phyloP scores from a whole-genome alignment of 2,329 filamentous ascomycete genomes.

The Microsporum audouinii region DNA sequence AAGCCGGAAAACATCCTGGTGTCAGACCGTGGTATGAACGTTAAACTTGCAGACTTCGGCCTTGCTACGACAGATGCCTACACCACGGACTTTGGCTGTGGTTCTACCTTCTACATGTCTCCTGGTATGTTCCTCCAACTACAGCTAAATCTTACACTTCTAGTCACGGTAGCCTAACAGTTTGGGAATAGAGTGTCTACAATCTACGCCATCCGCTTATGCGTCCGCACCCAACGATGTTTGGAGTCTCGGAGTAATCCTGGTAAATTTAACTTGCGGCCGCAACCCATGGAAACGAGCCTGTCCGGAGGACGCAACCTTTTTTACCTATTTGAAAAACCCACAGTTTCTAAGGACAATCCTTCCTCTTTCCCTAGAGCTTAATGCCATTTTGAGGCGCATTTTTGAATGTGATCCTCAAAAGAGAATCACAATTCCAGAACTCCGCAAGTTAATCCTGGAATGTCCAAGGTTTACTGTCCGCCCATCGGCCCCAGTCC shows the following conservation, averaged over 20 bases:
- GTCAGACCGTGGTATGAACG: constrained; percentile 72
- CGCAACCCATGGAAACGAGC: constrained; percentile 99
- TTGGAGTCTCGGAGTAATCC: constrained; percentile 95
- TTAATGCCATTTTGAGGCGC: constrained; percentile 74
- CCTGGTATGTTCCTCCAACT: constrained; percentile 57
- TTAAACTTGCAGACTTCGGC: constrained; percentile 96
- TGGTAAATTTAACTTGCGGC: constrained; percentile 94
- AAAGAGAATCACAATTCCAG: constrained; percentile 67
- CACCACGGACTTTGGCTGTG: constrained; percentile 92
- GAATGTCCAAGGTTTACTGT: constrained; percentile 62
- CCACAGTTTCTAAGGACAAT: constrained; percentile 84
- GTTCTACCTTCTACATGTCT: constrained; percentile 98
- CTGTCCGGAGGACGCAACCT: constrained; percentile 84
- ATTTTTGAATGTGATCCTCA: constrained; percentile 81
- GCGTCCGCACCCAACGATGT: constrained; percentile 90
- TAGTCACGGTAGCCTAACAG: constrained; percentile 6
- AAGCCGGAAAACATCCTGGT: constrained; percentile 98
- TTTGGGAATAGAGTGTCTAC: constrained; percentile 66
- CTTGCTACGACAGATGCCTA: constrained; percentile 73
- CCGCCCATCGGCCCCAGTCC: constrained; percentile 19
- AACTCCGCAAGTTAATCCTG: constrained; percentile 66
- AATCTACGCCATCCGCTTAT: constrained; percentile 62
- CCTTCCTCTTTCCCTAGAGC: constrained; percentile 75
- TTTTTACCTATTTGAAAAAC: constrained; percentile 77
- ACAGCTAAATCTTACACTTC: too few species aligned